Conservation (phyloP, 345 rosid genomes). For the Erodium maritimum region DNA sequence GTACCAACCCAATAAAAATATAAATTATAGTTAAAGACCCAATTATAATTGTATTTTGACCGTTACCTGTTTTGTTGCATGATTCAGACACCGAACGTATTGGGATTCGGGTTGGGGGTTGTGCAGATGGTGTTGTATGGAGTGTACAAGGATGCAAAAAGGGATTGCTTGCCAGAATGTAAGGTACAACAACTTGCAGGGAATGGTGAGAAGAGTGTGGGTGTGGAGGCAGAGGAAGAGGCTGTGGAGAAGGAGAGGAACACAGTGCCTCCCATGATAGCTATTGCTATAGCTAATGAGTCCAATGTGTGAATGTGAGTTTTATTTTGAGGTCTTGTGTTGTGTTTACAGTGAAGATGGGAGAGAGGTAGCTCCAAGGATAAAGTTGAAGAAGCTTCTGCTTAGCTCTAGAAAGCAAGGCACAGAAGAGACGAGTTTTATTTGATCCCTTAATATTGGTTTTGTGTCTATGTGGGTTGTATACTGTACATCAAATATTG, state of each 20-base stretch:
- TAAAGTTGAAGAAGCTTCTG: no score
- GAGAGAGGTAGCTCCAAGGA: not conserved
- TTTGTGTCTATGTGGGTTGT: no score
- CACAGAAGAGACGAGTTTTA: no score
- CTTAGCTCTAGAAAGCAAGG: no score
- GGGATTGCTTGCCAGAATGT: not conserved
- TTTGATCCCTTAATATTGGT: no score
- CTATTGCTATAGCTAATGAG: not conserved
- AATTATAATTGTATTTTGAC: no score
- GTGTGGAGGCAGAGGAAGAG: not conserved
- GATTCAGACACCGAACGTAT: slow-evolving; percentile 39
- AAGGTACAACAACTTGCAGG: not conserved
- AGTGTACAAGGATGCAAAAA: slow-evolving; percentile 31
- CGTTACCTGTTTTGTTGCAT: no score
- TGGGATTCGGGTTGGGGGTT: slow-evolving; percentile 46
- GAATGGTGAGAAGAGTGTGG: not conserved
- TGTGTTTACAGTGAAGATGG: not conserved
- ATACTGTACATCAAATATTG: no score
- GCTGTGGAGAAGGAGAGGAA: not conserved
- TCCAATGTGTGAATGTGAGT: not conserved
- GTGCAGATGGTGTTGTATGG: slow-evolving; percentile 65
- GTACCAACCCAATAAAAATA: no score
- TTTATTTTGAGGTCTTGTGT: not conserved
- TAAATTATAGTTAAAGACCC: no score
- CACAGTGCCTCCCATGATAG: not conserved